Evolutionary conservation across 2,329 filamentous ascomycete genomes (phyloP).

Genomic region (Neurospora crassa): DNA sequence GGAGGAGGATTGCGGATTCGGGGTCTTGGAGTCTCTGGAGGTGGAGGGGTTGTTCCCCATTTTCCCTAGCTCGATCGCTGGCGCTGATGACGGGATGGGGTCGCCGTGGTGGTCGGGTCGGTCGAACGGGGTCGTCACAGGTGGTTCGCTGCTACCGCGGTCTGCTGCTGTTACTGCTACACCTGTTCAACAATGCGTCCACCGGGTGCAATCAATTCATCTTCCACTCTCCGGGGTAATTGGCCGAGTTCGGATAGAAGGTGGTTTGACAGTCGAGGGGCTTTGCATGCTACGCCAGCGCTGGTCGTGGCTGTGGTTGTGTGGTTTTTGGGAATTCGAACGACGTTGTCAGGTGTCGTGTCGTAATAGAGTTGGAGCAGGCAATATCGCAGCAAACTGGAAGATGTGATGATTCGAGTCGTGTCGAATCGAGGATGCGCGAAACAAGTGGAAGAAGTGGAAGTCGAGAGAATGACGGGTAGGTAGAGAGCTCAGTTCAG

Average conservation of each 20-base stretch:
- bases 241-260: neutral
- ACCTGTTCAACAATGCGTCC: neutral
- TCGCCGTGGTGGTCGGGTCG: neutral
- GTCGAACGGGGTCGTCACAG: neutral
- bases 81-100: neutral
- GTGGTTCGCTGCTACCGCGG: neutral
- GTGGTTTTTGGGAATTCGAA: neutral
- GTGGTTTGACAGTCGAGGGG: neutral
- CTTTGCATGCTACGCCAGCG: neutral
- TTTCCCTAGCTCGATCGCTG: conserved; percentile 10
- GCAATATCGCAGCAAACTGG: neutral
- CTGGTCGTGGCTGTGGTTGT: neutral
- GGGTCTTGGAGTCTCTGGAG: conserved; percentile 18
- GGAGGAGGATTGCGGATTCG: conserved; percentile 15
- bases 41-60: conserved; percentile 29
- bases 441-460: neutral
- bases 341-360: neutral
- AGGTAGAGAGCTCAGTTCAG: neutral
- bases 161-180: neutral
- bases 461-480: neutral
- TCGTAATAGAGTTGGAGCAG: neutral
- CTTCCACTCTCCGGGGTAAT: neutral
- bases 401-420: neutral
- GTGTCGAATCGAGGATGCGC: neutral
- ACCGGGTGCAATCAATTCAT: neutral